Evolutionary conservation across 306 rosid genomes (phyloP), one percentile per base, ranked within the genome.

Genomic region (Casuarina glauca): DNA sequence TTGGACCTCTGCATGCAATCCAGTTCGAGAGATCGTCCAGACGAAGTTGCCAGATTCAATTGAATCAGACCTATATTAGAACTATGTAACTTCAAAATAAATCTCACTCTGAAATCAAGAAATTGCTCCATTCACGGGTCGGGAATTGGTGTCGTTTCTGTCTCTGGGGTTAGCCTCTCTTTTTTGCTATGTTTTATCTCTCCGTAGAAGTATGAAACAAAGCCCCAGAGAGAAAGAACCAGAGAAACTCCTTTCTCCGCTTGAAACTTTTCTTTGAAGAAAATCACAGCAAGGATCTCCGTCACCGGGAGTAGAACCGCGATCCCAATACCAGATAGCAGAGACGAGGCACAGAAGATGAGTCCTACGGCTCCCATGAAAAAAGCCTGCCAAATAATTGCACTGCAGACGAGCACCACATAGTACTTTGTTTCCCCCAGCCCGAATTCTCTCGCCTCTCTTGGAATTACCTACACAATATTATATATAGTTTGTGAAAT

Each of bases 301-400:
- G 91, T 89, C 0, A 89, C 81, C 0, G 97, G 98, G 5, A 92
- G 86, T 13, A 83, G 58, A 19, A 84, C 88, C 0, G 97, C 85
- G 6, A 92, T 89, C 36, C 87, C 58, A 36, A 94, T 79, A 0
- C 82, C 97, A 6, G 97, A 92, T 0, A 92, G 49, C 51, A 92
- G 63, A 32, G 98, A 92, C 0, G 97, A 94, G 0, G 93, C 82
- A 13, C 89, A 94, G 49, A 90, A 94, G 63, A 92, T 81, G 54
- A 94, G 79, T 72, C 97, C 98, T 6, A 90, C 79, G 3, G 87
- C 91, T 68, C 97, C 98, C 52, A 94, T 10, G 85, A 89, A 94
- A 87, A 92, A 94, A 46, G 48, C 54, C 66, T 92, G 97, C 94
- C 93, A 94, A 41, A 87, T 53, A 46, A 94, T 70, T 15, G 91